These are phyloP conservation scores for Sporisorium exsertum DNA, from an alignment of 1,284 basidiomycete genomes.

Conservation along the genomic window DNA sequence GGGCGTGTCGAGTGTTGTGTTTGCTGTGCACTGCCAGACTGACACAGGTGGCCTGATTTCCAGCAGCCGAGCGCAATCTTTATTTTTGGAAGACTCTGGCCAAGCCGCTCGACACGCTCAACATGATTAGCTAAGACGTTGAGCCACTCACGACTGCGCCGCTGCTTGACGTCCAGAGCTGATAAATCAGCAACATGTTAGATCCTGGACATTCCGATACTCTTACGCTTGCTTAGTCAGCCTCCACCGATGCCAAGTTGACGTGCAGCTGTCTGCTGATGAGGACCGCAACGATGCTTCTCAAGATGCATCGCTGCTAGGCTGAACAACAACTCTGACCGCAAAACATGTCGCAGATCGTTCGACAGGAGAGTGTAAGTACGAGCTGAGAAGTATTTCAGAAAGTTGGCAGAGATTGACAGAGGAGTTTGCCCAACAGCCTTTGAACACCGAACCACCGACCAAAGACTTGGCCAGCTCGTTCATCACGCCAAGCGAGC, in stretches of 20 bases:
- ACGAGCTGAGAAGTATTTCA: background rate
- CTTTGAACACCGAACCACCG: constrained; percentile 52
- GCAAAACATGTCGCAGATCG: constrained; percentile 18
- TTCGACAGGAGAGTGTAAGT: constrained; percentile 32
- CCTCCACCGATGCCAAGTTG: background rate
- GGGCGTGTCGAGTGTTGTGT: background rate
- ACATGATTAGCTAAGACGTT: background rate
- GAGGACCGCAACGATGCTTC: background rate
- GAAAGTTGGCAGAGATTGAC: background rate
- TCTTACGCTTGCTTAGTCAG: constrained; percentile 2
- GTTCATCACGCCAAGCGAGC: constrained; percentile 47
- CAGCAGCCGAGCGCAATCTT: background rate
- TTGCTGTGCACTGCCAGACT: background rate
- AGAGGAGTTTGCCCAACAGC: constrained; percentile 25
- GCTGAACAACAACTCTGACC: background rate
- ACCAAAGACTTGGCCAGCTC: constrained; percentile 15
- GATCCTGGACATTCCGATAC: background rate
- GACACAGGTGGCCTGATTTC: constrained; percentile 3
- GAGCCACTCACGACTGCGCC: background rate
- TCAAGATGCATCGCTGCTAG: background rate
- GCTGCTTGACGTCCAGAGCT: background rate
- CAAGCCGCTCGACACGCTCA: background rate
- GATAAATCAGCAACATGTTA: too few species aligned
- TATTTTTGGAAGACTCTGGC: background rate
- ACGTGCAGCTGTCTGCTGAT: constrained; percentile 6